Conservation (phyloP, 371 early-diverging fungal species). For the Funneliformis caledonium region DNA sequence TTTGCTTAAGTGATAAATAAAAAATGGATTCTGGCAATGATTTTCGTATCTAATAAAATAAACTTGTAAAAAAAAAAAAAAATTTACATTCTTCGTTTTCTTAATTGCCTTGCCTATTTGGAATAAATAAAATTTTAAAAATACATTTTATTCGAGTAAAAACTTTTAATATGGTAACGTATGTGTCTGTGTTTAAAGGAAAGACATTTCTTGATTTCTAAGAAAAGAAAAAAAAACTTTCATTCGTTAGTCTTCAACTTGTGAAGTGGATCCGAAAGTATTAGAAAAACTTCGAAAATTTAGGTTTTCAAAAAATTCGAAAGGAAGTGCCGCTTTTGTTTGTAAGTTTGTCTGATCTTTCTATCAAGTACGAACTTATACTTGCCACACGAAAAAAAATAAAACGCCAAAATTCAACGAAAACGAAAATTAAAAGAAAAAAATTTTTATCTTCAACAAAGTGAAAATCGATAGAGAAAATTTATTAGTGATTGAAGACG, state of each 20-base stretch:
- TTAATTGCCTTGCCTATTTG: no score
- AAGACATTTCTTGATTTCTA: no score
- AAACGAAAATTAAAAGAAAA: neutral
- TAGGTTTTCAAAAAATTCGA: slow-evolving; percentile 62
- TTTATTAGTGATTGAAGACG: slow-evolving; percentile 8
- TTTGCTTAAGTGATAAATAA: no score
- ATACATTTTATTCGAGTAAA: no score
- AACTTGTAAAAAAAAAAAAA: no score
- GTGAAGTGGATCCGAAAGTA: slow-evolving; percentile 62
- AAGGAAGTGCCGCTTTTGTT: slow-evolving; percentile 64
- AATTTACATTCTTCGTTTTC: no score
- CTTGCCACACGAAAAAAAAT: no score
- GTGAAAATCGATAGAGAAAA: slow-evolving; percentile 30
- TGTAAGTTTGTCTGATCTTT: slow-evolving; percentile 48
- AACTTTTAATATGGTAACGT: no score
- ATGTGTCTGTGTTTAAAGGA: no score
- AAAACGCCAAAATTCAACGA: neutral
- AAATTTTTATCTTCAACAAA: neutral
- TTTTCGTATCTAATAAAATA: neutral
- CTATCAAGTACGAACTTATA: neutral
- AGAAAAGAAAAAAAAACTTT: neutral
- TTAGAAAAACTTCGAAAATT: slow-evolving; percentile 61
- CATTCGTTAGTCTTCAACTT: slow-evolving; percentile 46
- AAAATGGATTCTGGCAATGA: neutral
- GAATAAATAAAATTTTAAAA: no score